Base-by-base conservation (phyloP, 148 eudicot species). In the Limonium bicolor region DNA sequence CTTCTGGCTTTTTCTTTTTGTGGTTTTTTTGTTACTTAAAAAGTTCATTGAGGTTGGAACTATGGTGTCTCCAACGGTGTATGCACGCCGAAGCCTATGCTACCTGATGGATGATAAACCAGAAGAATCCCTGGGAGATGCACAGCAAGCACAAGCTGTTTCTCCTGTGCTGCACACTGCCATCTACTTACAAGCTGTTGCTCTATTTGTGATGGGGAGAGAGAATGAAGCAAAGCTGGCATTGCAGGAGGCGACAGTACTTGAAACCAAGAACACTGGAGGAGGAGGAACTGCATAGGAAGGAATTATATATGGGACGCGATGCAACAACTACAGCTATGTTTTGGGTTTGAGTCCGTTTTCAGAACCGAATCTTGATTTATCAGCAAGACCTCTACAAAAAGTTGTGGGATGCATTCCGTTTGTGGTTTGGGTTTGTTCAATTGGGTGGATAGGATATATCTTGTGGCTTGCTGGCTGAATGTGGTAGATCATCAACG, bases 21-120 rank as follows among this genome's bases (percentile, higher is more conserved):
- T 25, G 36, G 45, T 25, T 12, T 22, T 11, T 69, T 13, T 6
- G 65, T 66, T 84, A n/a, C n/a, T n/a, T n/a, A n/a, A n/a, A n/a
- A n/a, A 88, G 97, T 88, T 88, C 53, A 77, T 88, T 48, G 84
- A 77, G 18, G 94, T 63, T 10, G 97, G 97, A 62, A 83, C 79
- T 29, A 77, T 80, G 92, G 53, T 73, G 31, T 83, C 94, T 41
- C 94, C 97, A 41, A 88, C 97, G 30, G 78, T 73, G 13, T 80
- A 51, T 66, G 97, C 83, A 49, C 92, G 97, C n/a, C 86, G 97
- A 20, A 83, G 97, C 62, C 64, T 88, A 45, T 74, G 81, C 36
- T 59, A 80, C 59, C 92, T 88, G 47, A 72, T 80, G 75, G 80
- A 30, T 15, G 87, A 88, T 61, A 72, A 70, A 86, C 86, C 84